A percentile compares a stretch with the other conserved stretches of the same genome.
phyloP scores from a whole-genome alignment of 306 rosid species.

The Canavalia gladiata region DNA sequence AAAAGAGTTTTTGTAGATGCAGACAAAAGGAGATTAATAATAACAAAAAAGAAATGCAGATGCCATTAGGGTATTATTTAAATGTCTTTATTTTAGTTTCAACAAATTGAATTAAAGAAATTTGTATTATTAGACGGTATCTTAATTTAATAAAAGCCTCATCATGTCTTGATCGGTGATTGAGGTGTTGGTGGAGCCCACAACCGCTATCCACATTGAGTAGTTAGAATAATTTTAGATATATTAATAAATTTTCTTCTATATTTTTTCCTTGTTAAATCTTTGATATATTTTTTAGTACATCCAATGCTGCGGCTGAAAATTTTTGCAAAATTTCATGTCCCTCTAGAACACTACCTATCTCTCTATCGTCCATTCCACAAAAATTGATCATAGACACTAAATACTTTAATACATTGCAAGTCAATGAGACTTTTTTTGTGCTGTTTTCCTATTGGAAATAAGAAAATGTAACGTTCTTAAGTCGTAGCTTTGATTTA shows the following conservation, averaged over 20 bases:
- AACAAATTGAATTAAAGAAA: not conserved
- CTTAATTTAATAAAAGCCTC: slow-evolving; percentile 12
- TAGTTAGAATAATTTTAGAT: not conserved
- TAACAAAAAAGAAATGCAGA: not conserved
- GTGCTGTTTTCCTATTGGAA: not conserved
- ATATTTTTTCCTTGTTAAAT: not conserved
- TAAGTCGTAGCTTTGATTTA: not conserved
- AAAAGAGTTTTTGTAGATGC: not conserved
- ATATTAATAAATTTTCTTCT: not conserved
- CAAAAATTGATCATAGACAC: not conserved
- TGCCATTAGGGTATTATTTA: not conserved
- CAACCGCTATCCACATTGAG: not conserved
- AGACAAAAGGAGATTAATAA: not conserved
- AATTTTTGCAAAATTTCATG: not conserved
- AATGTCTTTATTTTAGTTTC: not conserved
- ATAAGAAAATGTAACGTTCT: slow-evolving; percentile 16
- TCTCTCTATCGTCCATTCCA: not conserved
- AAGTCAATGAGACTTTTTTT: not conserved
- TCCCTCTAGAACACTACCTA: not conserved
- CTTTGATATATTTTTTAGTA: not conserved
- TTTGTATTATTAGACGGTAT: not conserved
- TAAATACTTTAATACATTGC: not conserved
- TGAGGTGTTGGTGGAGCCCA: slow-evolving; percentile 38
- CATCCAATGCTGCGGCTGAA: not conserved
- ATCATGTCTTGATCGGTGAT: not conserved